Evolutionary conservation across 768 basidiomycete species (phyloP).

Genomic region (Myochromella boudieri): DNA sequence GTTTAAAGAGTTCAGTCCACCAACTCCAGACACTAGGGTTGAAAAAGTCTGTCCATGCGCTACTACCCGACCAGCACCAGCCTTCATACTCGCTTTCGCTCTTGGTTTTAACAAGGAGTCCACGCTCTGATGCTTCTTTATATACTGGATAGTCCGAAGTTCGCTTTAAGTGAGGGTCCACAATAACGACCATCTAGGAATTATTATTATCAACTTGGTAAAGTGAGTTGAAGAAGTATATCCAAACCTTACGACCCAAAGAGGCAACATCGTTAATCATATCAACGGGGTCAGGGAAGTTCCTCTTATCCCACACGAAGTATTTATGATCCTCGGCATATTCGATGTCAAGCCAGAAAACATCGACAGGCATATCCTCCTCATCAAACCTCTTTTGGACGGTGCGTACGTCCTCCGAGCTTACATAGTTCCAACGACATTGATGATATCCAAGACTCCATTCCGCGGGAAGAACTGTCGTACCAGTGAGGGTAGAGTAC

Average conservation of each 20-base stretch:
- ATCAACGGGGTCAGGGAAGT: constrained; percentile 90
- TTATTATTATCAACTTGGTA: constrained; percentile 6
- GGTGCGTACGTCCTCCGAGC: constrained; percentile 80
- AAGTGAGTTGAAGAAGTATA: neutral
- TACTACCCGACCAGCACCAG: constrained; percentile 98
- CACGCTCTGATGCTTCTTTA: constrained; percentile 79
- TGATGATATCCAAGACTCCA: constrained; percentile 97
- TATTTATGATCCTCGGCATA: constrained; percentile 94
- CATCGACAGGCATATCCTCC: constrained; percentile 92
- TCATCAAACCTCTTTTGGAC: constrained; percentile 91
- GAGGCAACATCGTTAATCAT: constrained; percentile 92
- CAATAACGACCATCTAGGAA: constrained; percentile 90
- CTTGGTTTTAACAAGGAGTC: constrained; percentile 77
- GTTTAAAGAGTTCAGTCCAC: constrained; percentile 87
- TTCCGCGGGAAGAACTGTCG: constrained; percentile 82
- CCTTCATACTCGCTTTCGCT: constrained; percentile 91
- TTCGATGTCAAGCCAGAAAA: constrained; percentile 97
- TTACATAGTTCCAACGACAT: constrained; percentile 97
- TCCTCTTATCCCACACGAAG: constrained; percentile 93
- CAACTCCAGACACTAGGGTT: constrained; percentile 86
- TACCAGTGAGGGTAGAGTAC: constrained; percentile 83
- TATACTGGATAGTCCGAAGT: constrained; percentile 78
- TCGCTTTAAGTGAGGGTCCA: constrained; percentile 96
- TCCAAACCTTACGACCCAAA: constrained; percentile 74
- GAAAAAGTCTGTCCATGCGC: constrained; percentile 98